Base-by-base conservation (phyloP, 495 filamentous ascomycete species). In the Cenococcum geophilum region DNA sequence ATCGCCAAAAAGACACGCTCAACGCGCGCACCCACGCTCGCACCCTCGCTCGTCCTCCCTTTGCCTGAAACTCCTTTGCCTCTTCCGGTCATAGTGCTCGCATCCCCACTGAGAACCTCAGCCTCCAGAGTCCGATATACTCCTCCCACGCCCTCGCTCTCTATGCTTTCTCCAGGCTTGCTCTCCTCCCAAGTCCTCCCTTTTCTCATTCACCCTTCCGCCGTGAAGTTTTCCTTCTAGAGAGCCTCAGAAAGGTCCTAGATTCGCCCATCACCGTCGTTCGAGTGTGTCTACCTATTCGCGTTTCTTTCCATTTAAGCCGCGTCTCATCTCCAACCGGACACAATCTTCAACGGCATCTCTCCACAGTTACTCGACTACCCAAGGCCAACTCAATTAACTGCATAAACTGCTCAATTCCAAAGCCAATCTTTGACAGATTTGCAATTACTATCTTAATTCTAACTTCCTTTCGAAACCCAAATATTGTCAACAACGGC, bases 131-230 rank as follows among this genome's bases (percentile, higher is more conserved):
- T 47, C 63, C 57, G 57, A 66, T 59, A 62, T 59, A 61, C 53
- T 57, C 14, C 25, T 16, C 10, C 2, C 49, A 25, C 35, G 45
- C 58, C 63, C 63, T 34, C 45, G 22, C 59, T 48, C 25, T 34
- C 54, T 52, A 23, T 50, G n/a, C 42, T 55, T 42, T 62, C 55
- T 50, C 20, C 59, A 66, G 63, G 59, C 59, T 66, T 66, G 59
- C 63, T 61, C 55, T 52, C 25, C 58, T 43, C 48, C 58, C 63
- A 65, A 65, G 63, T 18, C 37, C 59, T 49, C 51, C 21, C n/a
- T 54, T 61, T 22, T 32, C 35, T 53, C 20, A n/a, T 43, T 35
- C 25, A 16, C 5, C 5, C 43, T 51, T 51, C 9, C n/a, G 16
- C 36, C n/a, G 16, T 52, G 12, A 14, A 52, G 3, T 52, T 56